Base-by-base conservation (phyloP, 345 rosid species). In the Syzygium oleosum region DNA sequence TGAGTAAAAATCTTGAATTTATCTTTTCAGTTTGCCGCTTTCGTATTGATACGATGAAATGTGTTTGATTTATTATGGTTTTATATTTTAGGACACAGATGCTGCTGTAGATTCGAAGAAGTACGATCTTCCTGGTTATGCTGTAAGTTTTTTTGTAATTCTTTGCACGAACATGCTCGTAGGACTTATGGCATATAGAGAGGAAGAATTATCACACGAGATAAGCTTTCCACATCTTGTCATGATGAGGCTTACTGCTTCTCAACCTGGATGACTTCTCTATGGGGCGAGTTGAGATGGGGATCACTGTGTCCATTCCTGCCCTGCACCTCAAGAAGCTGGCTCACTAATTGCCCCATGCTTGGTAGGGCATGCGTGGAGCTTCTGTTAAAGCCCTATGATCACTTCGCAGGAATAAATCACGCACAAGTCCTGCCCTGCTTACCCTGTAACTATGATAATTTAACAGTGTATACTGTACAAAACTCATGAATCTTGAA, bases 91-190 rank as follows among this genome's bases (percentile, higher is more conserved):
- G 95, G 97, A 93, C 78, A 80, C 92, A 34, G 91, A 91, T 90
- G 87, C 85, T 84, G 88, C 86, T 27, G 63, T 85, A 9, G 94
- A 89, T 87, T 87, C 94, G n/a, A 95, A 92, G 93, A 95, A 87
- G 90, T 92, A 90, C 51, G 96, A 94, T 89, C 95, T 96, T 89
- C 98, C 97, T 49, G 93, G 97, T 84, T 95, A 90, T 92, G 98
- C 97, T 86, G 98, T 96, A 90, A 92, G 98, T 92, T 89, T 29
- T 38, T 84, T 29, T 83, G 61, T 85, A 16, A 23, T 52, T 59
- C 54, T 80, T 79, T 52, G 52, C 83, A 73, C 12, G 27, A 38
- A 38, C 25, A 73, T 73, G 83, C 49, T 34, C 27, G 46, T 73
- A 38, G 49, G 46, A 38, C 83, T 38, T 38, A 21, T 73, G 14